A percentile compares a stretch with the other conserved stretches of the same genome.
Evolutionary conservation across 1,284 basidiomycete genomes (phyloP).

Genomic region (Ceratobasidium sp.): DNA sequence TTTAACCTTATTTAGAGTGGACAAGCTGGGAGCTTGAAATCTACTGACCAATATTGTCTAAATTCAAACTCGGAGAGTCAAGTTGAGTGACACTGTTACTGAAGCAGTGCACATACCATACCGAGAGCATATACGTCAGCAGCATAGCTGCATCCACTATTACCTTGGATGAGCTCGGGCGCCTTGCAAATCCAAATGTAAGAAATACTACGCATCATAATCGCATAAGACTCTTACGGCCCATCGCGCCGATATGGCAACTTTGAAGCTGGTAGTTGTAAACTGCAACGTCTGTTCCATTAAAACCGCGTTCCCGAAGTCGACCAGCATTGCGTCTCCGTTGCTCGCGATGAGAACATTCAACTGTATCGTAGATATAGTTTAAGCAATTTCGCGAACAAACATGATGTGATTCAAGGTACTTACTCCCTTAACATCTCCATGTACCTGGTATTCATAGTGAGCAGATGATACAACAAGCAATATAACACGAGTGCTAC

Average conservation of each 20-base stretch:
- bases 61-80: neutral
- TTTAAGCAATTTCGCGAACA: neutral
- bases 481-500: neutral
- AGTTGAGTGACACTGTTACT: neutral
- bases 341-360: neutral
- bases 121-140: conserved; percentile 5
- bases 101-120: neutral
- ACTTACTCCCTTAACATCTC: neutral
- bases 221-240: no score
- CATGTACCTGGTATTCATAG: neutral
- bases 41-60: neutral
- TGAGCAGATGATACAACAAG: neutral
- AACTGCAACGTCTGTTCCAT: neutral
- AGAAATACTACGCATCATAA: neutral
- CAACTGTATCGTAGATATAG: neutral
- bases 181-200: conserved; percentile 1
- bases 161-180: neutral
- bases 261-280: neutral
- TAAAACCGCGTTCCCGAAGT: neutral
- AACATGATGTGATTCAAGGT: neutral
- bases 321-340: neutral
- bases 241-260: no score
- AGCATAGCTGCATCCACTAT: neutral
- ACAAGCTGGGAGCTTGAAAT: neutral
- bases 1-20: neutral